Percentiles rank a stretch among this genome's conserved stretches.
Conservation (phyloP, 257 asterid species). For the Scutellaria barbata region DNA sequence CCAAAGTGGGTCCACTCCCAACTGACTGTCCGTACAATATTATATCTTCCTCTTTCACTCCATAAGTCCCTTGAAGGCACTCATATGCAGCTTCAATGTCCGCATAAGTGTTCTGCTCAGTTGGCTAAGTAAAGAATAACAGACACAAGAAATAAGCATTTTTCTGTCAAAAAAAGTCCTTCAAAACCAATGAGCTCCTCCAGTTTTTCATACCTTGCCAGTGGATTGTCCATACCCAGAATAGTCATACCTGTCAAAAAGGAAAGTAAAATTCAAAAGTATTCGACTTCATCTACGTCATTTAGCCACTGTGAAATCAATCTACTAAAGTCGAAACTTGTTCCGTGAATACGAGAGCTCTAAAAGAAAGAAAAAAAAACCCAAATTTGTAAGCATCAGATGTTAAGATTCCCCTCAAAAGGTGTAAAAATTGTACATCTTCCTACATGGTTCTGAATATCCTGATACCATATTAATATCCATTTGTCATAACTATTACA, state of each 20-base stretch:
- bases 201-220: conserved; percentile 76
- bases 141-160: conserved; percentile 37
- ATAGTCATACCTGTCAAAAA: conserved; percentile 77
- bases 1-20: conserved; percentile 96
- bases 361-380: neutral
- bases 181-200: conserved; percentile 25
- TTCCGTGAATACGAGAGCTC: conserved; percentile 27
- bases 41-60: conserved; percentile 82
- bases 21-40: conserved; percentile 96
- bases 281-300: conserved; percentile 28
- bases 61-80: conserved; percentile 83
- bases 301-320: conserved; percentile 12
- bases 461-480: neutral
- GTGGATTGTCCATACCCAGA: conserved; percentile 95
- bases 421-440: conserved; percentile 19
- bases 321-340: neutral
- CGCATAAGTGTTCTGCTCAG: conserved; percentile 88
- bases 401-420: conserved; percentile 22
- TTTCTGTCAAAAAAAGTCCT: conserved; percentile 22
- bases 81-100: conserved; percentile 93
- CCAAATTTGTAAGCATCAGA: conserved; percentile 2
- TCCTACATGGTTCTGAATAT: neutral
- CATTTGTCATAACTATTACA: neutral
- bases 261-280: conserved; percentile 30
- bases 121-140: conserved; percentile 59